phyloP scores from a whole-genome alignment of 345 rosid genomes.

The Leavenworthia alabamica region DNA sequence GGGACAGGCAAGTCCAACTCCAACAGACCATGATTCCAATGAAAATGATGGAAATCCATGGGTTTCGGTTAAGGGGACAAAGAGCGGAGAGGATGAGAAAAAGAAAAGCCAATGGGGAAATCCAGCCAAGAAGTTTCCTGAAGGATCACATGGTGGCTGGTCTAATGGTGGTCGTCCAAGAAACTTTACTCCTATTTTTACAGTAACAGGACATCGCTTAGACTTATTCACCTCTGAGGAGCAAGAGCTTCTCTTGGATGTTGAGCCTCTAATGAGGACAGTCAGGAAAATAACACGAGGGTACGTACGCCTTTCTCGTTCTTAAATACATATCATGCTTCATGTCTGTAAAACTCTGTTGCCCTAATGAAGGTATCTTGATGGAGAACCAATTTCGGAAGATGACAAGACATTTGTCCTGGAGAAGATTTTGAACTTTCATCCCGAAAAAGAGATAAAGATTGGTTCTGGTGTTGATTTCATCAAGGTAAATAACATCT shows the following conservation, averaged over 20 bases:
- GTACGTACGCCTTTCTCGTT: constrained; percentile 34
- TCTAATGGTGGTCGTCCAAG: constrained; percentile 38
- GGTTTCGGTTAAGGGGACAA: too few species aligned
- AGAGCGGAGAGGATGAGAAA: too few species aligned
- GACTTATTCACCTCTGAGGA: constrained; percentile 84
- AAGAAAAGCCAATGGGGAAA: too few species aligned
- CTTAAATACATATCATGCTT: neutral
- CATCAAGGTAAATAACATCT: constrained; percentile 55
- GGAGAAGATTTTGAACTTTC: constrained; percentile 61
- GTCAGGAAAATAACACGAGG: constrained; percentile 64
- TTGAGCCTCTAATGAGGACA: constrained; percentile 64
- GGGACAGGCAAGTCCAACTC: constrained; percentile 37
- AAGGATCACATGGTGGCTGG: constrained; percentile 43
- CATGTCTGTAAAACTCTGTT: constrained; percentile 12
- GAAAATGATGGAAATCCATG: constrained; percentile 33
- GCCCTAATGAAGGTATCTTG: constrained; percentile 54
- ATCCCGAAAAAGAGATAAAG: constrained; percentile 70
- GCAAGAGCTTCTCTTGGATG: constrained; percentile 56
- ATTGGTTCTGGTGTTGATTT: constrained; percentile 71
- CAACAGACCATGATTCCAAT: constrained; percentile 33
- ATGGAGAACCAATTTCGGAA: constrained; percentile 68
- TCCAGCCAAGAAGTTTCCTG: constrained; percentile 39
- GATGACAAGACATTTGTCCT: constrained; percentile 54
- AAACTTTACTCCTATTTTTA: constrained; percentile 38
- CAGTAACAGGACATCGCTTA: constrained; percentile 58